These are phyloP conservation scores for Dryas drummondii DNA, from an alignment of 306 rosid genomes.

Conservation along the genomic window DNA sequence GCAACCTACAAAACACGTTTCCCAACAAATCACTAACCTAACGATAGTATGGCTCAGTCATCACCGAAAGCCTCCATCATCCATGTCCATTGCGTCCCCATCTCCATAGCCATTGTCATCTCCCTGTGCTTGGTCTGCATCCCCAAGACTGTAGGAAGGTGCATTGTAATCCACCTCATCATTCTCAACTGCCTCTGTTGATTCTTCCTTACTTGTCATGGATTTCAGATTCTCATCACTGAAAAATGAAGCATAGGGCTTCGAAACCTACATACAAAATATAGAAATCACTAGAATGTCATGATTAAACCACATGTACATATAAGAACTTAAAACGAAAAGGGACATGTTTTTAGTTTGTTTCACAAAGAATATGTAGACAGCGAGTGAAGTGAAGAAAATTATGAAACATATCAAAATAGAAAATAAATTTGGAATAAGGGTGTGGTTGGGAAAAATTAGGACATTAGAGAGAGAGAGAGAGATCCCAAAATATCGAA, in stretches of 20 bases:
- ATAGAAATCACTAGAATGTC: not conserved
- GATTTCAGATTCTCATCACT: constrained; percentile 56
- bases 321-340: no score
- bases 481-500: not conserved
- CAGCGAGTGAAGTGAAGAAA: no score
- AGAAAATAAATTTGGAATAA: no score
- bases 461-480: not conserved
- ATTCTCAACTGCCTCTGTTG: not conserved
- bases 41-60: constrained; percentile 14
- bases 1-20: no score
- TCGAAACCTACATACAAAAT: constrained; percentile 47
- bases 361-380: no score
- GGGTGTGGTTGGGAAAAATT: no score
- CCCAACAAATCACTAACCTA: no score
- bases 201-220: constrained; percentile 39
- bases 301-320: not conserved
- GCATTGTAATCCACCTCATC: constrained; percentile 22
- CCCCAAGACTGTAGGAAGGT: constrained; percentile 20
- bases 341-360: no score
- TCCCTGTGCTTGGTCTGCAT: constrained; percentile 32
- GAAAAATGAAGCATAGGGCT: constrained; percentile 75
- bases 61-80: constrained; percentile 38
- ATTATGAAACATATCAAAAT: not conserved
- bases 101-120: constrained; percentile 42
- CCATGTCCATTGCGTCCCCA: constrained; percentile 34